Evolutionary conservation across 1,284 basidiomycete species (phyloP), one percentile per base, ranked within the genome.

Genomic region (Cryptococcus depauperatus): DNA sequence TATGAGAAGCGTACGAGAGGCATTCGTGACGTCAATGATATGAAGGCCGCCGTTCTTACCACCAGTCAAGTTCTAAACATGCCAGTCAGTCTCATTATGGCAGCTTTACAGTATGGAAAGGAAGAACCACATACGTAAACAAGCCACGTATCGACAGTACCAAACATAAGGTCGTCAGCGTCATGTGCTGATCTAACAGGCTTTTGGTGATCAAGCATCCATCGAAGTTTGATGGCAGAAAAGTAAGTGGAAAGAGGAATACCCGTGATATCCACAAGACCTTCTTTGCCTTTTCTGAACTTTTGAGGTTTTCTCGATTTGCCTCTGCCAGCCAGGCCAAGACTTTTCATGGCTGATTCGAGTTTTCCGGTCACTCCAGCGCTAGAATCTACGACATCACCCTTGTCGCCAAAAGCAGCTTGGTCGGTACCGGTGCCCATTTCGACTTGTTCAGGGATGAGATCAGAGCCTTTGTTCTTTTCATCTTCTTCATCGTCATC

Each of bases 121-220:
- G 0, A 1, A 16, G 2, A 23, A 22, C 19, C 14, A 76, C 84
- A 47, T 57, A 89, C 88, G 71, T 91, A 96, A 54, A 85, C 79
- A 46, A 97, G 79, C 91, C 93, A 98, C 27, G 85, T 89, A 70
- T 98, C 95, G 46, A 98, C 83, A 0, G 95, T 98, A 26, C 93
- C 93, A 60, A 96, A 92, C 37, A 84, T 73, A 26, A 98, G 77
- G 56, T 87, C 80, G 64, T 89, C 88, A 39, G 78, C 73, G 32
- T 86, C 82, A 66, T 92, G 83, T 0, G 93, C 92, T 49, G 79
- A 76, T 38, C 76, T 72, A 37, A 97, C 90, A 29, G 81, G 79
- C n/a, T 79, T 76, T 56, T 85, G 72, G 67, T 97, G 82, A 67
- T 93, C 85, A 51, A 95, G 79, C 84, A 98, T 90, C 93, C 93